Evolutionary conservation across 495 filamentous ascomycete genomes (phyloP), one percentile per base, ranked within the genome.

Genomic region (Thermothielavioides terrestris): DNA sequence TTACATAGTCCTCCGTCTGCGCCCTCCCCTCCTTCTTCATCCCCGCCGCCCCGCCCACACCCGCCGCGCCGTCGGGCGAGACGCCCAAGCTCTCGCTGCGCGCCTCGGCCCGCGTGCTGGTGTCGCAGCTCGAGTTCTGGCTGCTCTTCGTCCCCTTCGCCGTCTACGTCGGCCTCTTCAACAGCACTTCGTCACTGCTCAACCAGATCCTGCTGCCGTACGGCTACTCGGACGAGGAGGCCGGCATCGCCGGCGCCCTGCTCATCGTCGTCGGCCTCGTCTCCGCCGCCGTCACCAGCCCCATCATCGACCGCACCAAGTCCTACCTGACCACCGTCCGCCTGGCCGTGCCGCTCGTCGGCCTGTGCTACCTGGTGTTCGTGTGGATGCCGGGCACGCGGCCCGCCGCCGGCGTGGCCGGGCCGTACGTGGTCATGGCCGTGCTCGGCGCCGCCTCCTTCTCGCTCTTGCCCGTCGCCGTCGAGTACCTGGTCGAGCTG

Each of bases 101-200:
- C 40, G 53, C 66, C 9, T 77, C 85, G 5, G 65, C 80, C 47
- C 46, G 63, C 42, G 61, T 80, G 46, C 66, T 80, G 27, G 53
- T 62, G 27, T 54, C 52, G 23, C 81, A 73, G 18, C 60, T 72
- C 22, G 80, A 86, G 59, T 89, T 94, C 72, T 90, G 81, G 75
- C 74, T 90, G 47, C 68, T 94, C 60, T 64, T 86, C 31, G 52
- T 87, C 52, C 80, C 88, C 43, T 98, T 91, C 69, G 67, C 78
- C 40, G 63, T 90, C 62, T 95, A 91, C 69, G 86, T 96, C 52
- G 87, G 83, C 36, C 83, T 90, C 72, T 98, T 98, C 78, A 96
- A 95, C 74, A 82, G 82, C 64, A 68, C 89, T 58, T 94, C 90
- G 40, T 85, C 87, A 12, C 80, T 97, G 4, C 73, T 97, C 1